These are phyloP conservation scores for Yueomyces sinensis DNA, from an alignment of 805 yeast species.

Conservation along the genomic window DNA sequence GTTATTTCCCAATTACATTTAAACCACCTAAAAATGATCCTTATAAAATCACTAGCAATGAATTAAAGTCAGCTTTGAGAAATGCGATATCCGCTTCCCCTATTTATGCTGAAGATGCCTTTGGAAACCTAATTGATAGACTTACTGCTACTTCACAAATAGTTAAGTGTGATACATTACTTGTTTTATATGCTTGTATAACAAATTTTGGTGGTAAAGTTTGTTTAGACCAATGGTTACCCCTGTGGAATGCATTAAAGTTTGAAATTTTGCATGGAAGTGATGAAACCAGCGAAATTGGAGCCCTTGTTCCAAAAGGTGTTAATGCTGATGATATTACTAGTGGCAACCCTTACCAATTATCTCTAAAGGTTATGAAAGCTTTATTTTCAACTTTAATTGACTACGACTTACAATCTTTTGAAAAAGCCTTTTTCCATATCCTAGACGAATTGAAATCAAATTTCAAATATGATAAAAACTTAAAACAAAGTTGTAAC, in stretches of 20 bases:
- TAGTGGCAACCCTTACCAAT: constrained; percentile 23
- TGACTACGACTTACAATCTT: constrained; percentile 16
- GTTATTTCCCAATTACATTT: constrained; percentile 94
- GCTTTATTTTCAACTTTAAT: constrained; percentile 30
- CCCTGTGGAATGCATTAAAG: constrained; percentile 79
- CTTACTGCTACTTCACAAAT: constrained; percentile 59
- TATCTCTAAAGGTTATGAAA: constrained; percentile 33
- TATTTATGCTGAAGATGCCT: constrained; percentile 54
- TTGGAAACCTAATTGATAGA: constrained; percentile 70
- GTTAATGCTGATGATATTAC: constrained; percentile 6
- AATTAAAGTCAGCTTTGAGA: constrained; percentile 52
- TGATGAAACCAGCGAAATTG: constrained; percentile 27
- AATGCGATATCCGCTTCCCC: constrained; percentile 48
- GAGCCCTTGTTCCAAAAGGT: constrained; percentile 3
- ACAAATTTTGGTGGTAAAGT: constrained; percentile 35
- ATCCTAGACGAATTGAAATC: constrained; percentile 39
- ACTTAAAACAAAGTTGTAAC: constrained; percentile 50
- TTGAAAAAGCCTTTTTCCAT: constrained; percentile 29
- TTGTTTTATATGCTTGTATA: constrained; percentile 46
- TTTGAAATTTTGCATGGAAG: constrained; percentile 80
- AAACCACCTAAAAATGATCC: constrained; percentile 79
- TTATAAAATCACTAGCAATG: constrained; percentile 63
- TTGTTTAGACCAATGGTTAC: constrained; percentile 48
- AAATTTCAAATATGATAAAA: constrained; percentile 37
- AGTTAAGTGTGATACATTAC: constrained; percentile 63